Conservation (phyloP, 2,329 filamentous ascomycete species). For the Trichoderma atroviride region DNA sequence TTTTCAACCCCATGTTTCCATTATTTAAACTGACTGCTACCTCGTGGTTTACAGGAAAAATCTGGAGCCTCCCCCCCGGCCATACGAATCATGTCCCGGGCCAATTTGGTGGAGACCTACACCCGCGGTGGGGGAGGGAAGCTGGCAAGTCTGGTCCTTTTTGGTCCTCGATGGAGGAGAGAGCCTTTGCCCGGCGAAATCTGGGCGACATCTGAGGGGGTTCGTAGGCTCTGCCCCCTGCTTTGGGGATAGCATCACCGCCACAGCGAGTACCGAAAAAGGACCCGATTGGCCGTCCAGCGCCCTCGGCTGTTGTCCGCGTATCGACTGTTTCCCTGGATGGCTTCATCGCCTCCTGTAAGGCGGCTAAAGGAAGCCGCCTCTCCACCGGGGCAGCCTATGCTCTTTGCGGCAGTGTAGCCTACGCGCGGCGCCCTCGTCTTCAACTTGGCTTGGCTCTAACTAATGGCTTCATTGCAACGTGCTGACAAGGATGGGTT, state of each 20-base stretch:
- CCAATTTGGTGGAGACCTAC: conserved; percentile 9
- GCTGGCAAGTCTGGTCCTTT: not conserved
- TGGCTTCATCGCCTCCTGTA: not conserved
- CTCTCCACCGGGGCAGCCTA: not conserved
- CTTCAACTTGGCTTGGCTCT: not conserved
- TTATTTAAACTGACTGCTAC: conserved; percentile 23
- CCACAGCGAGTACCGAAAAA: not conserved
- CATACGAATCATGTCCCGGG: conserved; percentile 22
- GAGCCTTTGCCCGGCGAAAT: not conserved
- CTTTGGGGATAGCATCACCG: conserved; percentile 18
- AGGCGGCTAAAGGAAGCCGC: conserved; percentile 4
- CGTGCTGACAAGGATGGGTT: conserved; percentile 12
- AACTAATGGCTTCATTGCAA: not conserved
- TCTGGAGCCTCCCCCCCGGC: not conserved
- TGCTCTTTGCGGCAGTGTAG: conserved; percentile 1
- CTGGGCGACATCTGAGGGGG: conserved; percentile 3
- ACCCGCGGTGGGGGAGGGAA: not conserved
- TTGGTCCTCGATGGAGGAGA: not conserved
- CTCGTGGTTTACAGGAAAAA: conserved; percentile 9
- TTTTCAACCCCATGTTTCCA: conserved; percentile 27
- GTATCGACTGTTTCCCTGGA: not conserved
- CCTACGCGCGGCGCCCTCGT: not conserved
- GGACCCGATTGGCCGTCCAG: conserved; percentile 13
- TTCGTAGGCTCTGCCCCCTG: conserved; percentile 28
- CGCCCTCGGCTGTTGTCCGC: conserved; percentile 12